phyloP scores from a whole-genome alignment of 164 flowering plant genomes.

The Euptelea pleiosperma region DNA sequence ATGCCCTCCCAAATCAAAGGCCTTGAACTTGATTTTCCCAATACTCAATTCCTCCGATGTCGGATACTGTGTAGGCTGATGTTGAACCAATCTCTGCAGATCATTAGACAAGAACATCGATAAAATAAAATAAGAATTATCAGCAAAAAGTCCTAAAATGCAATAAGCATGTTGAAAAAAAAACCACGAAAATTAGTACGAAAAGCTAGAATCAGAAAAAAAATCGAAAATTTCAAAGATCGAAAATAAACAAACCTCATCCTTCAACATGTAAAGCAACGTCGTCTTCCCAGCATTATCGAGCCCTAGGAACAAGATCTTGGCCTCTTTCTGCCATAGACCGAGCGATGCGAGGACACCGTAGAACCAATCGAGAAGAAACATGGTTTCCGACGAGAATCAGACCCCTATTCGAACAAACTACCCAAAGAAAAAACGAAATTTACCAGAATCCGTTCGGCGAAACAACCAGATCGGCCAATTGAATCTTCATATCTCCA shows the following conservation, averaged over 20 bases:
- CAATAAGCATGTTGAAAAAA: too few relatives aligned
- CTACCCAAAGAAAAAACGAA: too few relatives aligned
- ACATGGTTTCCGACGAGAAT: conserved; percentile 18
- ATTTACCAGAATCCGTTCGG: too few relatives aligned
- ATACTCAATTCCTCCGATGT: conserved; percentile 55
- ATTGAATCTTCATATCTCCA: too few relatives aligned
- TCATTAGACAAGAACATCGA: neutral
- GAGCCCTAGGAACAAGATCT: too few relatives aligned
- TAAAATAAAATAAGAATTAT: neutral
- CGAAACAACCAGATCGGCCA: too few relatives aligned
- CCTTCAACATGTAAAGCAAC: conserved; percentile 59
- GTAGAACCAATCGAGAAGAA: conserved; percentile 43
- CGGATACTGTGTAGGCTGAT: conserved; percentile 48
- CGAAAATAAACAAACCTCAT: conserved; percentile 37
- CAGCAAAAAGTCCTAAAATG: neutral
- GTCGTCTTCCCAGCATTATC: conserved; percentile 71
- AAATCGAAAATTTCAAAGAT: too few relatives aligned
- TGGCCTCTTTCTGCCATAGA: too few relatives aligned
- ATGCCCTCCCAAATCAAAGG: conserved; percentile 62
- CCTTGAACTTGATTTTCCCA: conserved; percentile 57
- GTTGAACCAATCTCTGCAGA: conserved; percentile 45
- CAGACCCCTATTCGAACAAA: neutral
- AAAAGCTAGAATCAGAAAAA: too few relatives aligned
- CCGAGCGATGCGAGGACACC: conserved; percentile 54
- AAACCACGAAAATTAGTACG: neutral